Conservation (phyloP, 768 basidiomycete genomes). For the Podaxis sp. region DNA sequence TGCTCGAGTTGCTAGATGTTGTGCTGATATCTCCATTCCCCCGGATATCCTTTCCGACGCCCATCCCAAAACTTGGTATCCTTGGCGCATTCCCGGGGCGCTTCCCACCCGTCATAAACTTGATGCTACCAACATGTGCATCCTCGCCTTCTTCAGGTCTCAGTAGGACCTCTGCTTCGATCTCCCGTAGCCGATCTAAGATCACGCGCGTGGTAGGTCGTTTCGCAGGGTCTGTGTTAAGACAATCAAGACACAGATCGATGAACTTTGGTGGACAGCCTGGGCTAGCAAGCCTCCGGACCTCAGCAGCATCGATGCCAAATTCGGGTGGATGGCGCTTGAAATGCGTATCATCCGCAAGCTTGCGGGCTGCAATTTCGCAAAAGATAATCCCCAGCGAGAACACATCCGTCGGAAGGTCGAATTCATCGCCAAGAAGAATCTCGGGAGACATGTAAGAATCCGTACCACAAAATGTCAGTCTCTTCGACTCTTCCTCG, state of each 20-base stretch:
- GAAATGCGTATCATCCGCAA: constrained; percentile 83
- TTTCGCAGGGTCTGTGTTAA: constrained; percentile 56
- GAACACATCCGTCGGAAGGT: constrained; percentile 92
- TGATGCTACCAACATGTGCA: constrained; percentile 82
- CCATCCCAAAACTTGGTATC: constrained; percentile 85
- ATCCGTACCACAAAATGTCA: constrained; percentile 88
- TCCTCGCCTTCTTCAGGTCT: constrained; percentile 65
- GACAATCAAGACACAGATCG: constrained; percentile 76
- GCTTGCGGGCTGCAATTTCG: constrained; percentile 79
- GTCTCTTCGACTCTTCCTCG: constrained; percentile 82
- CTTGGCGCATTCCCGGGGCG: constrained; percentile 61
- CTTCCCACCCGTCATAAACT: constrained; percentile 72
- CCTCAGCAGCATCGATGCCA: constrained; percentile 74
- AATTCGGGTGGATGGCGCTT: constrained; percentile 81
- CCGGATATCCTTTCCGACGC: constrained; percentile 61
- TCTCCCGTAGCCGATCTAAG: constrained; percentile 72
- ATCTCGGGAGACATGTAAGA: constrained; percentile 99
- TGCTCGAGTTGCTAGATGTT: constrained; percentile 26
- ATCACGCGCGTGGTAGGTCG: constrained; percentile 81
- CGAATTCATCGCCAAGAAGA: constrained; percentile 86
- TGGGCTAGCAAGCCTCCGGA: constrained; percentile 61
- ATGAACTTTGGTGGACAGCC: constrained; percentile 82
- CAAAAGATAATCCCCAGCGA: constrained; percentile 92
- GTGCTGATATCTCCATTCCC: constrained; percentile 15
- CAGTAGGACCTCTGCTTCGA: constrained; percentile 82